A percentile compares a stretch with the other conserved stretches of the same genome.
Conservation (phyloP, 257 asterid species). For the Asclepias syriaca region DNA sequence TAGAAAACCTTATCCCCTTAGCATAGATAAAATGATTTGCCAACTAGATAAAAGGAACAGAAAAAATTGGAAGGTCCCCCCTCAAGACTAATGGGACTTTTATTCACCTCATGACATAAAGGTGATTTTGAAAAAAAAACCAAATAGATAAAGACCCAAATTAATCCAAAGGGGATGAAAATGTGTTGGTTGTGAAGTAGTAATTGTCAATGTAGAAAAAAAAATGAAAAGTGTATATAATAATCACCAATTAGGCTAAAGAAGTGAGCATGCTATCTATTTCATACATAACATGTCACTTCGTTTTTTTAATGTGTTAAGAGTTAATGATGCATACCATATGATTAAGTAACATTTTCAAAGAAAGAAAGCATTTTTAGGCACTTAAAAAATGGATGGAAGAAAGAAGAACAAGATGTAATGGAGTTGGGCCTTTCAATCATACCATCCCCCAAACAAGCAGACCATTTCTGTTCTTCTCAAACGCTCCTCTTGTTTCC, state of each 20-base stretch:
- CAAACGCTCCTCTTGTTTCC: conserved; percentile 29
- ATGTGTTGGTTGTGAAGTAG: conserved; percentile 5
- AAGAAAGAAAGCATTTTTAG: not conserved
- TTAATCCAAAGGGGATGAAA: not conserved
- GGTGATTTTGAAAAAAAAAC: not conserved
- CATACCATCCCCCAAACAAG: not conserved
- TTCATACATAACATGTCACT: conserved; percentile 5
- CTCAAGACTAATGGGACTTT: not conserved
- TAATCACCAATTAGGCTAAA: conserved; percentile 26
- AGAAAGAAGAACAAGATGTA: not conserved
- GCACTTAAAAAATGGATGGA: no score
- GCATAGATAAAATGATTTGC: not conserved
- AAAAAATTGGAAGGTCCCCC: not conserved
- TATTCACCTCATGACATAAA: conserved; percentile 8
- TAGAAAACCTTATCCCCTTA: no score
- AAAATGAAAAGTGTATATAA: not conserved
- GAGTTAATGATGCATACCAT: conserved; percentile 16
- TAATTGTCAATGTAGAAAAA: not conserved
- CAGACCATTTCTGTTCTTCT: conserved; percentile 11
- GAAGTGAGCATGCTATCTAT: conserved; percentile 20
- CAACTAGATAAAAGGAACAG: not conserved
- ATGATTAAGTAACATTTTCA: no score
- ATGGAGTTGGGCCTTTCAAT: conserved; percentile 13
- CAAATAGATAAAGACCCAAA: not conserved
- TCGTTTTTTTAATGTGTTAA: not conserved